Evolutionary conservation across 2,329 filamentous ascomycete genomes (phyloP), one percentile per base, ranked within the genome.

Genomic region (Neonectria faginata): DNA sequence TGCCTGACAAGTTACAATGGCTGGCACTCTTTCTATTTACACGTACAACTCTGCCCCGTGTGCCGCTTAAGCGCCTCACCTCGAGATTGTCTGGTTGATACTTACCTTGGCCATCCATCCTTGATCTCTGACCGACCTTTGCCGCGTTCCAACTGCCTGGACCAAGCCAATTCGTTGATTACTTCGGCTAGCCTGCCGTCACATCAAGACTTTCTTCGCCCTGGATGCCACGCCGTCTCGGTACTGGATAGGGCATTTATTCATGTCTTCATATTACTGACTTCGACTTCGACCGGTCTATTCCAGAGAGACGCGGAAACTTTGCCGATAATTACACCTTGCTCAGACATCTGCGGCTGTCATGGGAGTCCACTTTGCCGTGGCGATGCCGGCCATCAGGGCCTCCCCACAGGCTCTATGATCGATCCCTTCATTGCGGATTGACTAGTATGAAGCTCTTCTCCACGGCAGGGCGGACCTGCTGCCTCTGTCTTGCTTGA

Each of bases 11-110:
- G 48, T 57, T 41, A 58, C 60, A 58, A 58, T 41, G 54, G 31
- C 33, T 25, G 25, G 31, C 33, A 54, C 47, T 29, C 53, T 39
- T 39, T 45, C 41, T 39, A 33, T 59, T 63, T 48, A 36, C 41
- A 31, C 25, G 25, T 25, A 51, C 54, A 18, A 41, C 22, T 48
- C 18, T 22, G 27, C 48, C 31, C 55, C 60, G 55, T 63, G 39
- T 63, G 60, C 60, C 60, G 60, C 55, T 54, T 59, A 63, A 63
- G 60, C 60, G 60, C 50, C 50, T 55, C 47, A 20, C 27, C 27
- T 51, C 27, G 8, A 18, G 39, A n/a, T 20, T 33, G 27, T 20
- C 27, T 33, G 29, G 48, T 20, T 48, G 31, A 51, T 44, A 33
- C 1, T 20, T 20, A 29, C 9, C 29, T 18, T 18, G 31, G 2